phyloP scores from a whole-genome alignment of 2,329 filamentous ascomycete genomes.

The Fusarium citri region DNA sequence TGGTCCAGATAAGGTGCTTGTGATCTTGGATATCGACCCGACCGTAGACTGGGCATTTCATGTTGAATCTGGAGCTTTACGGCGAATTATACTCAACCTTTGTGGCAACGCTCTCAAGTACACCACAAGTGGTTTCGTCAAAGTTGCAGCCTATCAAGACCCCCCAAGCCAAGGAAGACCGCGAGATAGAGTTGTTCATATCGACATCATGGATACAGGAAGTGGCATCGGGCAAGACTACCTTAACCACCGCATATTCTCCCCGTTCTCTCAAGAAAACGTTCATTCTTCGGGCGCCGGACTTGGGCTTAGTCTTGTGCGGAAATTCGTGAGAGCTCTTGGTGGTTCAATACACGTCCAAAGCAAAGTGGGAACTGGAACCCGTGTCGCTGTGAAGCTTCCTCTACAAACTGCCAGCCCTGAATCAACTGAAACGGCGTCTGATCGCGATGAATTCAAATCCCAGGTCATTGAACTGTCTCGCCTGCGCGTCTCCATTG shows the following conservation, averaged over 20 bases:
- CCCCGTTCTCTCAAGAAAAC: slow-evolving; percentile 74
- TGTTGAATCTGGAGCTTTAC: slow-evolving; percentile 63
- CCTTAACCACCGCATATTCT: slow-evolving; percentile 69
- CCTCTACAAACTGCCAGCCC: slow-evolving; percentile 39
- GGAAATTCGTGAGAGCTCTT: slow-evolving; percentile 68
- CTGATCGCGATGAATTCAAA: slow-evolving; percentile 44
- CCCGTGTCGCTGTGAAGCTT: slow-evolving; percentile 50
- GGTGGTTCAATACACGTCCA: slow-evolving; percentile 68
- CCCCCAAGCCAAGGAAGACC: background rate
- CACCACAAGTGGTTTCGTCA: slow-evolving; percentile 55
- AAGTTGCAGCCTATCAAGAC: slow-evolving; percentile 45
- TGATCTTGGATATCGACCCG: slow-evolving; percentile 55
- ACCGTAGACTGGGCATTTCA: slow-evolving; percentile 64
- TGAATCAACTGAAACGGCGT: background rate
- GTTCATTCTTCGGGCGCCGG: slow-evolving; percentile 69
- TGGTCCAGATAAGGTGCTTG: slow-evolving; percentile 28
- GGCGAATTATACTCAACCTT: slow-evolving; percentile 71
- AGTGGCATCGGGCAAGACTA: slow-evolving; percentile 74
- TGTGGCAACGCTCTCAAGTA: slow-evolving; percentile 73
- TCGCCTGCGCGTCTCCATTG: slow-evolving; percentile 44
- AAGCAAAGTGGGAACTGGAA: slow-evolving; percentile 55
- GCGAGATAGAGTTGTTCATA: slow-evolving; percentile 36
- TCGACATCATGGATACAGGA: slow-evolving; percentile 72
- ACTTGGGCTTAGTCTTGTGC: slow-evolving; percentile 73
- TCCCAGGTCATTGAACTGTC: slow-evolving; percentile 46